These are phyloP conservation scores for Castanea mollissima DNA, from an alignment of 306 rosid genomes.

Conservation along the genomic window DNA sequence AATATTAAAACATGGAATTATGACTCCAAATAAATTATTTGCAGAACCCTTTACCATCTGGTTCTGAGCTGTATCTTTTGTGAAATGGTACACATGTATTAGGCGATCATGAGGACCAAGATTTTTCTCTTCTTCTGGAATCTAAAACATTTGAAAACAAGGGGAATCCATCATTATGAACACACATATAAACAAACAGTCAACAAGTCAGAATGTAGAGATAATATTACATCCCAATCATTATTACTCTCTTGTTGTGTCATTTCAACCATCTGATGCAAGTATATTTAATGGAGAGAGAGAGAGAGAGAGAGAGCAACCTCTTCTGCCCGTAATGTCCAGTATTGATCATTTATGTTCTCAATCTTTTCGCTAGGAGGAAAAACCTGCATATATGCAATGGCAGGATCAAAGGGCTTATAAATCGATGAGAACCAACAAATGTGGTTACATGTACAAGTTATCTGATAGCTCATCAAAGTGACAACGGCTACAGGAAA, in stretches of 20 bases:
- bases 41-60: slow-evolving; percentile 51
- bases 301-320: slow-evolving; percentile 38
- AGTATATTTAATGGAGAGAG: neutral
- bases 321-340: slow-evolving; percentile 96
- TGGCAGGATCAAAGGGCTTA: slow-evolving; percentile 10
- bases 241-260: neutral
- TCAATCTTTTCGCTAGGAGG: slow-evolving; percentile 83
- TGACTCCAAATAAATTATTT: slow-evolving; percentile 15
- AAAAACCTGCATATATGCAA: slow-evolving; percentile 57
- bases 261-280: neutral
- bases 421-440: neutral
- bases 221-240: neutral
- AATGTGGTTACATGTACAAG: neutral
- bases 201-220: neutral
- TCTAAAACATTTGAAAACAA: slow-evolving; percentile 34
- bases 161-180: neutral
- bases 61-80: slow-evolving; percentile 74
- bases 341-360: slow-evolving; percentile 86
- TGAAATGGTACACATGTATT: slow-evolving; percentile 89
- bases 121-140: slow-evolving; percentile 87
- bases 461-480: neutral
- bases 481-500: neutral
- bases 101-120: slow-evolving; percentile 69
- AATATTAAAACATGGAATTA: neutral
- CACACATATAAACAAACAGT: neutral